phyloP scores from a whole-genome alignment of 2,329 filamentous ascomycete species.

The Biscogniauxia marginata region DNA sequence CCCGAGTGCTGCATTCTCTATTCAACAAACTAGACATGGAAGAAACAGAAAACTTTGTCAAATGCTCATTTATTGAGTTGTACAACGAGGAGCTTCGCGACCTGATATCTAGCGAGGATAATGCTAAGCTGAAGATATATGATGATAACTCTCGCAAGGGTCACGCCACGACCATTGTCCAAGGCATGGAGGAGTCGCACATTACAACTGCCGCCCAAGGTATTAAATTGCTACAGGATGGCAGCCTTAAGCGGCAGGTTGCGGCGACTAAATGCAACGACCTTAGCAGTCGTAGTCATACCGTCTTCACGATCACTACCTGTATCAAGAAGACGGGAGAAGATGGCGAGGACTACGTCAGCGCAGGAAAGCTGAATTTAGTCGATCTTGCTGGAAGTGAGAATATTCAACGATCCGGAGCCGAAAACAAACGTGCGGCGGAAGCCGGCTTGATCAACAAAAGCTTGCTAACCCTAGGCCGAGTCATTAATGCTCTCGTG shows the following conservation, averaged over 20 bases:
- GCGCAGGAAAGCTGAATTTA: constrained; percentile 89
- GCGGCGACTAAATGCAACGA: constrained; percentile 99
- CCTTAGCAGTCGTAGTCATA: constrained; percentile 93
- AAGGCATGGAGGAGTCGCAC: constrained; percentile 96
- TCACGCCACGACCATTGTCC: constrained; percentile 82
- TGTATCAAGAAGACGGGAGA: constrained; percentile 81
- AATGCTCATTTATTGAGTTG: constrained; percentile 97
- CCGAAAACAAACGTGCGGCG: constrained; percentile 94
- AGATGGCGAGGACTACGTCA: constrained; percentile 84
- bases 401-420: constrained; percentile 94
- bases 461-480: constrained; percentile 87
- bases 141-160: constrained; percentile 87
- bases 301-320: constrained; percentile 93
- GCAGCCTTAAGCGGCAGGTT: constrained; percentile 94
- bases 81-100: constrained; percentile 98
- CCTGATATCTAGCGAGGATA: constrained; percentile 78
- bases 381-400: constrained; percentile 97
- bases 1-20: constrained; percentile 80
- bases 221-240: constrained; percentile 83
- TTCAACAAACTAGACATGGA: constrained; percentile 82
- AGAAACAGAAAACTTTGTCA: constrained; percentile 81
- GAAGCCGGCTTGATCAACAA: constrained; percentile 98
- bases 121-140: constrained; percentile 87
- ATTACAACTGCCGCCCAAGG: constrained; percentile 83
- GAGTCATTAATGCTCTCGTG: constrained; percentile 96